Percentiles rank a stretch among this genome's conserved stretches.
These are phyloP conservation scores for Macadamia tetraphylla DNA, from an alignment of 164 flowering plant species.

Conservation along the genomic window DNA sequence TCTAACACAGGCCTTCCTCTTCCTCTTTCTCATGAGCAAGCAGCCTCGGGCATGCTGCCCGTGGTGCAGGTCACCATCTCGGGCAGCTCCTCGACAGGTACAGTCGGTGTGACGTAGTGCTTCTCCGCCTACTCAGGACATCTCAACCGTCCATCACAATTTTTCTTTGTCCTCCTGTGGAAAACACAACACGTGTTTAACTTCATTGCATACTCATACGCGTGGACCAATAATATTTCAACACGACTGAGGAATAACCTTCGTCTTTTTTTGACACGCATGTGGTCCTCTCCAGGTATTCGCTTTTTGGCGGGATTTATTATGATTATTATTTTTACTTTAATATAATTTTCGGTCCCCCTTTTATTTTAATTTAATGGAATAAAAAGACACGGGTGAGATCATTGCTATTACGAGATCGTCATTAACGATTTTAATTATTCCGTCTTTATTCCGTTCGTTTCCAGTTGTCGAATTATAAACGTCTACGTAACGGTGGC, in stretches of 20 bases:
- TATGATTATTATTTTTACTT: no score
- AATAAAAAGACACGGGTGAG: no score
- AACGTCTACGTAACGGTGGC: neutral
- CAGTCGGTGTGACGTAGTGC: neutral
- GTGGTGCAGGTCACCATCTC: neutral
- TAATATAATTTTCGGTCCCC: no score
- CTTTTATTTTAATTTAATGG: no score
- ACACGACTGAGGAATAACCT: neutral
- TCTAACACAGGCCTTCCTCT: no score
- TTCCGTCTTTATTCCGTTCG: no score
- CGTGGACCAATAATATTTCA: neutral
- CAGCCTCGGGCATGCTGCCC: neutral
- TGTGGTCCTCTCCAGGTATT: neutral
- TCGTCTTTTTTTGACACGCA: neutral
- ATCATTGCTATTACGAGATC: no score
- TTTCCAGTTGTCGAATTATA: no score
- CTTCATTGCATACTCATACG: neutral
- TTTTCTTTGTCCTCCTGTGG: neutral
- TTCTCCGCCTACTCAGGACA: no score
- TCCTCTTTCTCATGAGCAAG: neutral
- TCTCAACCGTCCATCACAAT: neutral
- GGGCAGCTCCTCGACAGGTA: neutral
- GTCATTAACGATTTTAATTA: no score
- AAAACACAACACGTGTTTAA: neutral
- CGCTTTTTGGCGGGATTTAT: neutral